Evolutionary conservation across 306 rosid genomes (phyloP).

Genomic region (Vigna hirtella): DNA sequence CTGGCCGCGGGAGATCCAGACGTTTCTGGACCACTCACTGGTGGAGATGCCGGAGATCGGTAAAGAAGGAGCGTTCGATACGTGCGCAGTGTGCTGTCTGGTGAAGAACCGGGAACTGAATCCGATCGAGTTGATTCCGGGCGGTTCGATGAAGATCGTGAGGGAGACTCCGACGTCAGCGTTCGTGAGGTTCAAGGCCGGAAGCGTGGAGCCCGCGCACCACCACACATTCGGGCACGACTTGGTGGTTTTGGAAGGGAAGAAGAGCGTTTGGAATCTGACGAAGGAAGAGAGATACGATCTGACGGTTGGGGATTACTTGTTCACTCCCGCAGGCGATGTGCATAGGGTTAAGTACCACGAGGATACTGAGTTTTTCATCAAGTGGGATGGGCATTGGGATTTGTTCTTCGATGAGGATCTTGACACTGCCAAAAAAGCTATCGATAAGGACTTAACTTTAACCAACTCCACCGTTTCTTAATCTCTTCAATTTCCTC

Average conservation of each 20-base stretch:
- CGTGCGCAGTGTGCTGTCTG: constrained; percentile 73
- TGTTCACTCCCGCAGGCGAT: constrained; percentile 82
- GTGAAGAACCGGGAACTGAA: constrained; percentile 67
- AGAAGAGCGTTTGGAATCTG: constrained; percentile 88
- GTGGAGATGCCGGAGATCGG: constrained; percentile 78
- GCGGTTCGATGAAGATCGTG: constrained; percentile 86
- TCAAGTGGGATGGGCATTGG: constrained; percentile 96
- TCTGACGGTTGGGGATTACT: constrained; percentile 71
- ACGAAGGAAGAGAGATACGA: constrained; percentile 73
- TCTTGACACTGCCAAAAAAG: constrained; percentile 58
- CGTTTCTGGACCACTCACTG: constrained; percentile 67
- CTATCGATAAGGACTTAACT: constrained; percentile 53
- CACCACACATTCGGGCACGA: constrained; percentile 94
- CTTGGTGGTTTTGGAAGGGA: constrained; percentile 78
- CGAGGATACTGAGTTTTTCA: constrained; percentile 83
- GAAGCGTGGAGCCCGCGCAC: constrained; percentile 92
- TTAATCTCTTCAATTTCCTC: neutral
- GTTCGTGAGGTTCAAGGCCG: constrained; percentile 75
- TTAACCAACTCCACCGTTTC: no score
- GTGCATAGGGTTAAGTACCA: constrained; percentile 81
- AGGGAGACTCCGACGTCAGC: constrained; percentile 89
- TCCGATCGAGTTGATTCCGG: constrained; percentile 78
- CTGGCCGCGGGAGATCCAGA: constrained; percentile 67
- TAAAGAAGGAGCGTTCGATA: constrained; percentile 1
- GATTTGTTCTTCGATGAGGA: constrained; percentile 92